A percentile compares a stretch with the other conserved stretches of the same genome.
phyloP scores from a whole-genome alignment of 805 yeast species.

The Tetrapisispora namnaoensis region DNA sequence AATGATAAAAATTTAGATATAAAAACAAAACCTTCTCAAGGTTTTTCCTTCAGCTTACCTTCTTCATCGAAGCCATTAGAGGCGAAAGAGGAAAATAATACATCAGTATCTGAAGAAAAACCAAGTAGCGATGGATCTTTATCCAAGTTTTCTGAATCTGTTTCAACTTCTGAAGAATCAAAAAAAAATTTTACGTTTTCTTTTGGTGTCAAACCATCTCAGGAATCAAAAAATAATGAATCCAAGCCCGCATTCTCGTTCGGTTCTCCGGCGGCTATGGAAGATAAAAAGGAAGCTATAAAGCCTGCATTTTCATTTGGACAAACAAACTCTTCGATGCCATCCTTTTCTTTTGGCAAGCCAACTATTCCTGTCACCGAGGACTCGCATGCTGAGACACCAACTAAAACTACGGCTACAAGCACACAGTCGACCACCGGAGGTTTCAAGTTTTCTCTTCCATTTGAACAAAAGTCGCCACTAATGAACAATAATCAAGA shows the following conservation, averaged over 20 bases:
- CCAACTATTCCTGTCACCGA: constrained; percentile 7
- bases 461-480: constrained; percentile 22
- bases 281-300: not conserved
- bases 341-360: constrained; percentile 22
- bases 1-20: not conserved
- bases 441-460: constrained; percentile 28
- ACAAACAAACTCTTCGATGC: constrained; percentile 12
- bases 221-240: not conserved
- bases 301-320: constrained; percentile 27
- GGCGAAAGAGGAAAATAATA: not conserved
- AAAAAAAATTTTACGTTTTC: constrained; percentile 14
- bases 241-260: constrained; percentile 7
- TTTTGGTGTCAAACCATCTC: constrained; percentile 3
- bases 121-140: constrained; percentile 1
- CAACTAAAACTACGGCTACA: constrained; percentile 15
- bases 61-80: constrained; percentile 1
- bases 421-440: constrained; percentile 23
- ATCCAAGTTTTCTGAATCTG: not conserved
- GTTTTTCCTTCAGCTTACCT: constrained; percentile 13
- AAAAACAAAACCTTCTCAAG: constrained; percentile 13
- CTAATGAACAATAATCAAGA: constrained; percentile 11
- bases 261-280: constrained; percentile 2
- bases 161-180: not conserved
- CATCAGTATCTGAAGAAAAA: not conserved
- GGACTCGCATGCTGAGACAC: constrained; percentile 9